phyloP scores from a whole-genome alignment of 1,139 yeast genomes.

The Pichia norvegensis region DNA sequence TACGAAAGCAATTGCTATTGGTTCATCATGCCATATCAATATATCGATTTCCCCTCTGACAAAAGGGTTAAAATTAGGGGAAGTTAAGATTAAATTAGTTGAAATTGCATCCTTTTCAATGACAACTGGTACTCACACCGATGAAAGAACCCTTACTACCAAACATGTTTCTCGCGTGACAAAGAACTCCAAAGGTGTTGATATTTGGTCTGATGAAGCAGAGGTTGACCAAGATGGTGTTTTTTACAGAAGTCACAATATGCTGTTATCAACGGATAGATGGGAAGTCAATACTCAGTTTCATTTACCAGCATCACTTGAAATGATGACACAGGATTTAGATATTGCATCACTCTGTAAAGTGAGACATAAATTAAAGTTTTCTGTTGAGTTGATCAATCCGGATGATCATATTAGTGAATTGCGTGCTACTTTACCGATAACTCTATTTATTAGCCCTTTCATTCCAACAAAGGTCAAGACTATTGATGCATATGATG shows the following conservation, averaged over 20 bases:
- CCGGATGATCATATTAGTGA: slow-evolving; percentile 46
- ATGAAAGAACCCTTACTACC: slow-evolving; percentile 49
- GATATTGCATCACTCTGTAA: slow-evolving; percentile 53
- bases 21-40: slow-evolving; percentile 65
- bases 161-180: slow-evolving; percentile 30
- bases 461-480: slow-evolving; percentile 64
- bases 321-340: slow-evolving; percentile 80
- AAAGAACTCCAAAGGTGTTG: slow-evolving; percentile 32
- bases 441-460: slow-evolving; percentile 65
- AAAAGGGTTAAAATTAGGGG: slow-evolving; percentile 75
- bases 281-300: slow-evolving; percentile 68
- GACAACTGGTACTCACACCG: slow-evolving; percentile 44
- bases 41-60: slow-evolving; percentile 69
- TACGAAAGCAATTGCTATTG: slow-evolving; percentile 83
- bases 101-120: slow-evolving; percentile 65
- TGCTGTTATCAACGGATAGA: slow-evolving; percentile 44
- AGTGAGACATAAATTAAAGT: slow-evolving; percentile 55
- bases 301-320: slow-evolving; percentile 61
- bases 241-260: slow-evolving; percentile 24
- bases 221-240: slow-evolving; percentile 27
- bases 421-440: slow-evolving; percentile 59
- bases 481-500: slow-evolving; percentile 27
- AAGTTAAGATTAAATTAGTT: slow-evolving; percentile 53
- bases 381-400: slow-evolving; percentile 25
- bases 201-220: slow-evolving; percentile 26